phyloP scores from a whole-genome alignment of 371 early-diverging fungal genomes.

The Capniomyces stellatus region DNA sequence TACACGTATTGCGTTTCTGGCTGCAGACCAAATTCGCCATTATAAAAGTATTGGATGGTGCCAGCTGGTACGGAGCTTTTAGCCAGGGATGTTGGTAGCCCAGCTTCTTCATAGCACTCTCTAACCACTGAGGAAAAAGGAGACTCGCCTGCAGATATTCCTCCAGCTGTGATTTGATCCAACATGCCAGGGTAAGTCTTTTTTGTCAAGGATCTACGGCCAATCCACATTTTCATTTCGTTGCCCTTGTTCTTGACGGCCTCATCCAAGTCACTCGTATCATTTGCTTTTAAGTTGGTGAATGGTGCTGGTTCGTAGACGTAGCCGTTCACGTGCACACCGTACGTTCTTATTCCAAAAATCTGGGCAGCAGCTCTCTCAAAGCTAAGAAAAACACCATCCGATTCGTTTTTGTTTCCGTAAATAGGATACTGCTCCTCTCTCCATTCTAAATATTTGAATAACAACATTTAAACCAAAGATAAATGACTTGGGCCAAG shows the following conservation, averaged over 20 bases:
- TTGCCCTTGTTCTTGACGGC: conserved; percentile 5
- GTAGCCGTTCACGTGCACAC: conserved; percentile 69
- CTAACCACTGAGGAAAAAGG: conserved; percentile 51
- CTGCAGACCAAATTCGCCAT: conserved; percentile 32
- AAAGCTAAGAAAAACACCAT: conserved; percentile 37
- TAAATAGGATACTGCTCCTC: conserved; percentile 69
- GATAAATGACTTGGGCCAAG: too few species aligned
- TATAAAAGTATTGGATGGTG: conserved; percentile 41
- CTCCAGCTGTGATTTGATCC: conserved; percentile 80
- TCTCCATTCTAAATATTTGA: conserved; percentile 35
- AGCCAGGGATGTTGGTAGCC: conserved; percentile 29
- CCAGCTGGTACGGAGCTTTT: conserved; percentile 32
- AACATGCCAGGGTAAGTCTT: conserved; percentile 71
- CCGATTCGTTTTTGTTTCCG: conserved; percentile 18
- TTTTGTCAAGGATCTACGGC: conserved; percentile 52
- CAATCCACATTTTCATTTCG: conserved; percentile 64
- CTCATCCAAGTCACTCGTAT: too few species aligned
- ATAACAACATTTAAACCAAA: too few species aligned
- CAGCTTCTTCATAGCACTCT: conserved; percentile 84
- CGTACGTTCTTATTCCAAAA: conserved; percentile 63
- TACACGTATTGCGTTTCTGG: conserved; percentile 62
- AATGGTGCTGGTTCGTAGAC: conserved; percentile 9
- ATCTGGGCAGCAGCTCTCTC: conserved; percentile 63
- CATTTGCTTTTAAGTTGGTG: too few species aligned
- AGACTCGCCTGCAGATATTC: conserved; percentile 41